Percentiles rank a stretch among this genome's conserved stretches.
Evolutionary conservation across 1,139 yeast species (phyloP).

Genomic region (Geotrichum siamense): DNA sequence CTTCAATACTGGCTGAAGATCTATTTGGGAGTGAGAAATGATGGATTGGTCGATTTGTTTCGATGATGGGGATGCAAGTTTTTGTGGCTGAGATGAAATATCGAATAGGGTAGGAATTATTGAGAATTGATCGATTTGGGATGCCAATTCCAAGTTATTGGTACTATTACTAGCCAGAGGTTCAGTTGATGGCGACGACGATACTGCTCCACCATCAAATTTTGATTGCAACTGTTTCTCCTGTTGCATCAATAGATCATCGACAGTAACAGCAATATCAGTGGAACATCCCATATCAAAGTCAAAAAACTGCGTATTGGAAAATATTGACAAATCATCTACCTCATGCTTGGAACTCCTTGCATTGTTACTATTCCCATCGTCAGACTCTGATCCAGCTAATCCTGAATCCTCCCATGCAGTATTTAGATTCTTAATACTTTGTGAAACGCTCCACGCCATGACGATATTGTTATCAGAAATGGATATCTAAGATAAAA

Average conservation of each 20-base stretch:
- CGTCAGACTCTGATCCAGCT: slow-evolving; percentile 2
- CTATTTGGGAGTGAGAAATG: background rate
- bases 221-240: slow-evolving; percentile 33
- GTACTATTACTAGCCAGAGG: background rate
- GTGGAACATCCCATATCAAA: slow-evolving; percentile 40
- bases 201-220: background rate
- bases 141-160: background rate
- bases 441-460: slow-evolving; percentile 22
- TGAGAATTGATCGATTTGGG: slow-evolving; percentile 4
- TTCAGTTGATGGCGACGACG: background rate
- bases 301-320: slow-evolving; percentile 41
- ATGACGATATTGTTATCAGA: slow-evolving; percentile 4
- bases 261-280: slow-evolving; percentile 38
- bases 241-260: slow-evolving; percentile 37
- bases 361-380: background rate
- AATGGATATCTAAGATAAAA: background rate
- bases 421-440: slow-evolving; percentile 32
- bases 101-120: slow-evolving; percentile 4
- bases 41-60: background rate
- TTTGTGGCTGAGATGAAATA: background rate
- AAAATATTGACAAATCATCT: slow-evolving; percentile 38
- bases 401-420: slow-evolving; percentile 28
- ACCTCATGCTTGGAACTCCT: slow-evolving; percentile 19
- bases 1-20: background rate
- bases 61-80: background rate